Evolutionary conservation across 1,284 basidiomycete genomes (phyloP).

Genomic region (Leccinum pallidistipes): DNA sequence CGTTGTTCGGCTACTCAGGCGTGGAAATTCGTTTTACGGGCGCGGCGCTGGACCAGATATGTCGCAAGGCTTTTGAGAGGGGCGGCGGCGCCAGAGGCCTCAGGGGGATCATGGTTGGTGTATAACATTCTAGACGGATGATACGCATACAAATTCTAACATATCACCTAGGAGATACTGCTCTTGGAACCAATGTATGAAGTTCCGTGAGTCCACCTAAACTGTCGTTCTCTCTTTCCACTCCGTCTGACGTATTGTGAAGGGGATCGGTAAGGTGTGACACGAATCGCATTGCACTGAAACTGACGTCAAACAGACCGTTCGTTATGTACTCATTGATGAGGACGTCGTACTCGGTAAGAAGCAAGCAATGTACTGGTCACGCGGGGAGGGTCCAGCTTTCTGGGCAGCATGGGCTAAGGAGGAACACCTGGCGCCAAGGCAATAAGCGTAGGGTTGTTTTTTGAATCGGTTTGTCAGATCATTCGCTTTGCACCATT

Average conservation of each 20-base stretch:
- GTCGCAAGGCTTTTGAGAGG: slow-evolving; percentile 71
- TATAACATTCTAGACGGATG: not conserved
- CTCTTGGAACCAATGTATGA: slow-evolving; percentile 90
- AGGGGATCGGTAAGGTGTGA: slow-evolving; percentile 46
- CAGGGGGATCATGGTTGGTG: slow-evolving; percentile 80
- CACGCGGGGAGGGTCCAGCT: slow-evolving; percentile 51
- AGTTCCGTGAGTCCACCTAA: slow-evolving; percentile 69
- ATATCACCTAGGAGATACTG: slow-evolving; percentile 61
- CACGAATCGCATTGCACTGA: not conserved
- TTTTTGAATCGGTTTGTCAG: not conserved
- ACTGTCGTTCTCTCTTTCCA: not conserved
- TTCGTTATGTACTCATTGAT: slow-evolving; percentile 63
- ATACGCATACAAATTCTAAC: slow-evolving; percentile 4
- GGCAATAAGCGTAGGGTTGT: slow-evolving; percentile 11
- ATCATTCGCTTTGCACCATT: not conserved
- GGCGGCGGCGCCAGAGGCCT: slow-evolving; percentile 91
- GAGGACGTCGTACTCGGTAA: slow-evolving; percentile 52
- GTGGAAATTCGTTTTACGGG: slow-evolving; percentile 83
- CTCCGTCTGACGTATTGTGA: slow-evolving; percentile 7
- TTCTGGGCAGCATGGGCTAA: slow-evolving; percentile 56
- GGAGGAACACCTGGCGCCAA: slow-evolving; percentile 42
- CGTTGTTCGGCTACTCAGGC: slow-evolving; percentile 78
- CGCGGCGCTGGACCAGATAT: slow-evolving; percentile 74
- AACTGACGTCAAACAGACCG: slow-evolving; percentile 42
- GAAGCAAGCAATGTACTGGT: slow-evolving; percentile 58